Evolutionary conservation across 1,284 basidiomycete genomes (phyloP), one percentile per base, ranked within the genome.

Genomic region (Phylloboletellus chloephorus): DNA sequence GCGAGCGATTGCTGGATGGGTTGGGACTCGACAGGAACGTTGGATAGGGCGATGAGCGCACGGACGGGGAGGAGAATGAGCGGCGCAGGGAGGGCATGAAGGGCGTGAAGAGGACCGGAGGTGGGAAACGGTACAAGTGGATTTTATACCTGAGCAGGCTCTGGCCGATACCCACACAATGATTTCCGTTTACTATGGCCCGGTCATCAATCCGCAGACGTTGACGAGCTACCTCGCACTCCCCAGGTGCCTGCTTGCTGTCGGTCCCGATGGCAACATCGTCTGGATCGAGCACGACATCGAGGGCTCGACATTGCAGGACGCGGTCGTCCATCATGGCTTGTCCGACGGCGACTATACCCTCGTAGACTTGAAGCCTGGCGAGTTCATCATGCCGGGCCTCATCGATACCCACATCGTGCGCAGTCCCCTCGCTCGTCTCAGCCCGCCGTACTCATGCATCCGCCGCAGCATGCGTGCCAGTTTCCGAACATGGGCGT

Each of bases 351-450:
- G 39, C 6, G 7, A 10, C 26, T 47, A 52, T 30, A 38, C 48
- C 23, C 30, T 60, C 32, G 31, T 63, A 3, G 58, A 61, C 37
- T 66, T 93, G 15, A 69, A 69, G 32, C 58, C 69, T 2, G 88
- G 87, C 8, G 79, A 91, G 53, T 93, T 94, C 61, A 58, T 96
- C 39, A 78, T 89, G 54, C 92, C 93, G 3, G 92, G 92, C 11
- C 82, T 94, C 57, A 71, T 95, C 41, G 91, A 95, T 67, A 94
- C 91, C 19, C 91, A 95, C 62, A 89, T 82, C 20, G 86, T 88
- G 54, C 61, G 78, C 59, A 30, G 20, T 7, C 13, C 8, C 4
- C 9, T 11, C 17, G 3, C 12, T 10, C 32, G 21, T 9, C 12
- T 12, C 17, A 1, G 11, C 20, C 21, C 11, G 7, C n/a, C 21